Base-by-base conservation (phyloP, 78 protist species). In the Dictyostelium discoideum region DNA sequence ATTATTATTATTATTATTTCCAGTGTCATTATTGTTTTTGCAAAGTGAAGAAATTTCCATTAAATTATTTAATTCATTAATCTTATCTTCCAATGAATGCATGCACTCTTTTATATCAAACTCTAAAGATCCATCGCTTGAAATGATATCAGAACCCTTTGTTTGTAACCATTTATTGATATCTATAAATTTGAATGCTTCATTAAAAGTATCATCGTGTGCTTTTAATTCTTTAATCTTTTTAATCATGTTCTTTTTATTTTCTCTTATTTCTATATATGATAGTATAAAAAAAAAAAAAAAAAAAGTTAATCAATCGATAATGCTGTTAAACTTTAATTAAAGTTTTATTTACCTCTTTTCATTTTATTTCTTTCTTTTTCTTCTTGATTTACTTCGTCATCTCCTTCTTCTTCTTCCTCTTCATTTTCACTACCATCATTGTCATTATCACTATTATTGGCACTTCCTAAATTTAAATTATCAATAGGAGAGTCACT, bases 101-200 rank as follows among this genome's bases (percentile, higher is more conserved):
- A 82, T 82, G 37, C 40, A 44, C 9, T 29, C 54, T 16, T 50
- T 42, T 26, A 82, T 29, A 54, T 82, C 86, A 16, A 2, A 16
- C 29, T 82, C 74, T 5, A 82, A 26, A 5, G 86, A 26, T 29
- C 86, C 86, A 26, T 44, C 42, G 14, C 29, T 26, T 26, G 86
- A 82, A 50, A 89, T 69, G 5, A 81, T 26, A 67, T 78, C 94
- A 5, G 83, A 20, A 6, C 94, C 94, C 44, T 89, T 89, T 1
- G 94, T 50, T 81, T 89, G 65, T 29, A 89, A 46, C 94, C 94
- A 89, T 42, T 80, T 79, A 63, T 89, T 63, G 10, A 76, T 89
- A 22, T 89, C 94, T 5, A 89, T 89, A 46, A 80, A 89, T 54
- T 81, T 89, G 39, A 89, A 89, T 46, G 94, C 94, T 22, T 89